Conservation (phyloP, 2,329 filamentous ascomycete species). For the Metarhizium humberi region DNA sequence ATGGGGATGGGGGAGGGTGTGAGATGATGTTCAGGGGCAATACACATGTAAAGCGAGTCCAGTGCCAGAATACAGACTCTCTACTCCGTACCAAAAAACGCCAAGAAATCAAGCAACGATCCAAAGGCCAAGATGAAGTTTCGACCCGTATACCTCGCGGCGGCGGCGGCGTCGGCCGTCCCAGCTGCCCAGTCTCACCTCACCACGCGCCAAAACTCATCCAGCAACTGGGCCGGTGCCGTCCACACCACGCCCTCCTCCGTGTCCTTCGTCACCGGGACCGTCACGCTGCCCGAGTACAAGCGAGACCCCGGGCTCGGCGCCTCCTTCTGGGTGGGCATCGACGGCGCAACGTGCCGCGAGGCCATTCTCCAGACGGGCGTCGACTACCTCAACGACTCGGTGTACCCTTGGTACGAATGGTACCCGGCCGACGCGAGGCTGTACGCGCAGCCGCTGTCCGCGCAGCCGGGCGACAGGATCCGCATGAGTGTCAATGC, state of each 20-base stretch:
- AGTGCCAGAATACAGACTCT: too few species aligned
- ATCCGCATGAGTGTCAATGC: slow-evolving; percentile 1
- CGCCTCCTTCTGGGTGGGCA: slow-evolving; percentile 6
- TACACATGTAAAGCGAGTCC: too few species aligned
- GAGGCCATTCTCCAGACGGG: slow-evolving; percentile 6
- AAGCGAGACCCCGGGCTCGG: background rate
- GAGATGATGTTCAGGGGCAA: too few species aligned
- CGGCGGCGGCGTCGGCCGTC: too few species aligned
- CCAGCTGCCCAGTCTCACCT: too few species aligned
- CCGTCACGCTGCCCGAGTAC: background rate
- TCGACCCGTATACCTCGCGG: too few species aligned
- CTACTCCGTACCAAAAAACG: too few species aligned
- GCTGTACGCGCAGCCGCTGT: background rate
- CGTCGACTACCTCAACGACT: slow-evolving; percentile 1
- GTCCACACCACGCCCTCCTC: slow-evolving; percentile 2
- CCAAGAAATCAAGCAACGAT: too few species aligned
- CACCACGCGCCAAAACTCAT: too few species aligned
- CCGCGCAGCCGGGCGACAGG: background rate
- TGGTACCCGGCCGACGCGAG: background rate
- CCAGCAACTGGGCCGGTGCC: background rate
- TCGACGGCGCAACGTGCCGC: slow-evolving; percentile 2
- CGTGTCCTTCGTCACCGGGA: background rate
- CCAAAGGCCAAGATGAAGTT: too few species aligned
- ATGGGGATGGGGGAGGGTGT: too few species aligned
- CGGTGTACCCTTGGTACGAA: slow-evolving; percentile 5